Evolutionary conservation across 495 filamentous ascomycete genomes (phyloP), one percentile per base, ranked within the genome.

Genomic region (Jackrogersella multiformis): DNA sequence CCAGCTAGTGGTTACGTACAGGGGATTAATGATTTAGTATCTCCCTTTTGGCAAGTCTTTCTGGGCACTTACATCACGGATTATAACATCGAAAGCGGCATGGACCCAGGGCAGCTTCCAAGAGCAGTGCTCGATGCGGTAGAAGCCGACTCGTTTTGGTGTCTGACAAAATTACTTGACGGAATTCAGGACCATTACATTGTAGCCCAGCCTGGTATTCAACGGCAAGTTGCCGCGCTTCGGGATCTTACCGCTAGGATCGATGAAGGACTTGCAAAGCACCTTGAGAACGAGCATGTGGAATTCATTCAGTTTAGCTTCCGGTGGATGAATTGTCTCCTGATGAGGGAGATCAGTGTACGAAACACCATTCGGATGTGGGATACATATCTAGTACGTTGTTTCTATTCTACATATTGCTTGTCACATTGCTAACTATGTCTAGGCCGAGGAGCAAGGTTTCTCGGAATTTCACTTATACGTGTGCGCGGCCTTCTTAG

Each of bases 231-330:
- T 39, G 84, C 87, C 18, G 92, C 92, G 23, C 81, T 99, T 68
- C 86, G 91, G 44, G 94, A 99, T 77, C 82, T 99, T 24, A 96
- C 92, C 7, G 90, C 88, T 62, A 85, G 95, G 64, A 99, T 99
- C 62, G 95, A 99, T 70, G 85, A 85, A 28, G 81, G 85, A 1
- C 84, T 99, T 59, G 92, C 93, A 10, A 93, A 90, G 62, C 95
- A 99, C 73, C 82, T 99, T 15, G 92, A 96, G 71, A 84, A 84
- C 20, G 92, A 98, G 74, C 89, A 91, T 9, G 93, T 99, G 24
- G 96, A 99, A 75, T 99, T 99, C 70, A 98, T 99, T 77, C 95
- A 99, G 74, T 99, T 99, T 74, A 96, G 92, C 75, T 99, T 99
- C 75, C 86, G 95, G 61, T 99, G 95, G 95, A 98, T 99, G 95